phyloP scores from a whole-genome alignment of 768 basidiomycete species.

The Termitomyces sp. region DNA sequence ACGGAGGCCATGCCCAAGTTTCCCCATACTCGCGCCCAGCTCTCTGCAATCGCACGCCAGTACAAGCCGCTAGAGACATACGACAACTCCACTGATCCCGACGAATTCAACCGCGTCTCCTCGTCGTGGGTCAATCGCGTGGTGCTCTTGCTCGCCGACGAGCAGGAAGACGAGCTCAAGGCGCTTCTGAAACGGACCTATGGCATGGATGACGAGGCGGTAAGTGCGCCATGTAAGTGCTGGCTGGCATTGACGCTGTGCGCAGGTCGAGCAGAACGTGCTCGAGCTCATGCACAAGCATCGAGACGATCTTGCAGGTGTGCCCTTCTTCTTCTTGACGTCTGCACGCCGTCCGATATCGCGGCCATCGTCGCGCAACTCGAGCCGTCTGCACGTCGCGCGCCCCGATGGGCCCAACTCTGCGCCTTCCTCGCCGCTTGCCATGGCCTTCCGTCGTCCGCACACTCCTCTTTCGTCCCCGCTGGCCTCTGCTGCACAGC shows the following conservation, averaged over 20 bases:
- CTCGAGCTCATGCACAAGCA: conserved; percentile 96
- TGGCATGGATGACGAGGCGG: conserved; percentile 63
- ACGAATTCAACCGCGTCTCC: conserved; percentile 46
- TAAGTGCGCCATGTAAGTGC: conserved; percentile 29
- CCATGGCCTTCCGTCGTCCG: conserved; percentile 67
- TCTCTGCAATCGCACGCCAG: conserved; percentile 67
- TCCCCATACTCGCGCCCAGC: conserved; percentile 80
- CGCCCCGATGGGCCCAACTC: conserved; percentile 75
- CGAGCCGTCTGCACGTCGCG: conserved; percentile 50
- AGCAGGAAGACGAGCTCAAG: conserved; percentile 87
- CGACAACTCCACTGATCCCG: conserved; percentile 52
- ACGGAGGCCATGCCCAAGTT: conserved; percentile 38
- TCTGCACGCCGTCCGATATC: conserved; percentile 75
- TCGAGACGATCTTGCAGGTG: conserved; percentile 76
- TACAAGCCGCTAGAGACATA: conserved; percentile 55
- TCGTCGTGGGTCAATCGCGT: conserved; percentile 64
- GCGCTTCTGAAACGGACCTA: conserved; percentile 62
- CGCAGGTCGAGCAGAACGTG: conserved; percentile 79
- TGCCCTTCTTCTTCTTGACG: conserved; percentile 79
- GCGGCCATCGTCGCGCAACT: conserved; percentile 73
- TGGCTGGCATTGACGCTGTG: conserved; percentile 11
- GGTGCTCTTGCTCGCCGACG: conserved; percentile 65
- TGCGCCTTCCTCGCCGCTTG: conserved; percentile 72
- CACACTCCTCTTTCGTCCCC: conserved; percentile 79
- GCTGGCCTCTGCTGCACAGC: conserved; percentile 44